phyloP scores from a whole-genome alignment of 495 filamentous ascomycete species.

The Penicillium tannophilum region DNA sequence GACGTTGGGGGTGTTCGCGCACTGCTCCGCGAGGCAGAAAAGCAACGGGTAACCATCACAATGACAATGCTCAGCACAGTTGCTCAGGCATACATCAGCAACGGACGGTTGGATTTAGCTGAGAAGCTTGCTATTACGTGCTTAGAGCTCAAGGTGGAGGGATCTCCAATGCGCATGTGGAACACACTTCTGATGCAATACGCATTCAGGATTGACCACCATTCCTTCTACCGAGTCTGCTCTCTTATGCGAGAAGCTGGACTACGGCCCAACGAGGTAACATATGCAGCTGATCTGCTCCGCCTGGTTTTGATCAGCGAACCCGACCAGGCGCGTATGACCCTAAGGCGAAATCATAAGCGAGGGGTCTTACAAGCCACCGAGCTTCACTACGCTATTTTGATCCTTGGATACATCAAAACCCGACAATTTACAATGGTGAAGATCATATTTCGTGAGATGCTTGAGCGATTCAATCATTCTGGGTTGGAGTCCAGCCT shows the following conservation, averaged over 20 bases:
- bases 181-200: constrained; percentile 72
- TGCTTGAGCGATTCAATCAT: constrained; percentile 48
- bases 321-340: constrained; percentile 64
- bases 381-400: constrained; percentile 72
- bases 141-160: constrained; percentile 38
- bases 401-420: constrained; percentile 66
- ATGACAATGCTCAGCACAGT: constrained; percentile 62
- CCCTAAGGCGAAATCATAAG: constrained; percentile 62
- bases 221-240: constrained; percentile 60
- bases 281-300: constrained; percentile 75
- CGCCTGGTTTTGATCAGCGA: constrained; percentile 62
- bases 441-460: constrained; percentile 53
- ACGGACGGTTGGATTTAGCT: constrained; percentile 59
- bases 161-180: constrained; percentile 67
- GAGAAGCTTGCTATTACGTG: constrained; percentile 58
- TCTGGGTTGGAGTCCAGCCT: constrained; percentile 48
- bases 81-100: constrained; percentile 70
- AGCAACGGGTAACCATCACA: constrained; percentile 40
- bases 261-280: constrained; percentile 65
- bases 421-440: constrained; percentile 53
- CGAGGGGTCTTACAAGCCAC: constrained; percentile 59
- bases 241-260: constrained; percentile 59
- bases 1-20: constrained; percentile 69
- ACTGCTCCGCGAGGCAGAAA: constrained; percentile 59
- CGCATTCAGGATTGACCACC: constrained; percentile 65